These are phyloP conservation scores for Penicillium cataractarum DNA, from an alignment of 495 filamentous ascomycete species.

Conservation along the genomic window DNA sequence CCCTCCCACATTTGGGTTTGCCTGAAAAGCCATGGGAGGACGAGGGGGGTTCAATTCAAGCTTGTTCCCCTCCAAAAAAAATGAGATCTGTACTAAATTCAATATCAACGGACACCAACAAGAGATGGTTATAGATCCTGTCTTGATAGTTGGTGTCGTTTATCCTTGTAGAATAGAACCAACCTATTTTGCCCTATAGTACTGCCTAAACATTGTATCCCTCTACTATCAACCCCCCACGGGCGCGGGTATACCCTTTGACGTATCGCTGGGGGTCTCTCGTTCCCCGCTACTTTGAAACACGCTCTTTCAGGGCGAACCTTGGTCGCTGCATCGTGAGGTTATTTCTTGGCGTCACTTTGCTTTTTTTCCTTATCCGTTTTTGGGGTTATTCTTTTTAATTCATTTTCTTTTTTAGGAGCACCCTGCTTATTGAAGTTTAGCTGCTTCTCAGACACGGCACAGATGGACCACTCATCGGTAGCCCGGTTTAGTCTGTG, in stretches of 20 bases:
- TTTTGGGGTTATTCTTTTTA: slow-evolving; percentile 16
- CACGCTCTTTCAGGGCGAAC: slow-evolving; percentile 36
- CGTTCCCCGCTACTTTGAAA: slow-evolving; percentile 48
- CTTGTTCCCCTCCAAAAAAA: not conserved
- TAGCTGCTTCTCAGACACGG: slow-evolving; percentile 29
- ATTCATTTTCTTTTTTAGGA: slow-evolving; percentile 15
- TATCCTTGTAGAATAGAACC: not conserved
- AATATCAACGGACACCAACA: not conserved
- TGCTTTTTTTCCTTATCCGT: slow-evolving; percentile 18
- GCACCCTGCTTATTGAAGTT: not conserved
- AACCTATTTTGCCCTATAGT: too few species aligned
- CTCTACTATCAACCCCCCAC: slow-evolving; percentile 24
- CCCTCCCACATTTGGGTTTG: slow-evolving; percentile 27
- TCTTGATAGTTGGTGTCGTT: not conserved
- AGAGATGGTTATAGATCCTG: not conserved
- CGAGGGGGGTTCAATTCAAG: not conserved
- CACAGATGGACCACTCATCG: slow-evolving; percentile 30
- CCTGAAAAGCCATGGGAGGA: slow-evolving; percentile 8
- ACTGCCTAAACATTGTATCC: too few species aligned
- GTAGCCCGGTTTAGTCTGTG: slow-evolving; percentile 12
- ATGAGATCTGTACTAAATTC: slow-evolving; percentile 1
- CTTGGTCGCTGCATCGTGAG: slow-evolving; percentile 43
- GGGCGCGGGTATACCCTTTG: slow-evolving; percentile 44
- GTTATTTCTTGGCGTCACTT: slow-evolving; percentile 39
- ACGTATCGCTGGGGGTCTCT: slow-evolving; percentile 40